Base-by-base conservation (phyloP, 129 eudicot genomes). In the Kitagawia praeruptora region DNA sequence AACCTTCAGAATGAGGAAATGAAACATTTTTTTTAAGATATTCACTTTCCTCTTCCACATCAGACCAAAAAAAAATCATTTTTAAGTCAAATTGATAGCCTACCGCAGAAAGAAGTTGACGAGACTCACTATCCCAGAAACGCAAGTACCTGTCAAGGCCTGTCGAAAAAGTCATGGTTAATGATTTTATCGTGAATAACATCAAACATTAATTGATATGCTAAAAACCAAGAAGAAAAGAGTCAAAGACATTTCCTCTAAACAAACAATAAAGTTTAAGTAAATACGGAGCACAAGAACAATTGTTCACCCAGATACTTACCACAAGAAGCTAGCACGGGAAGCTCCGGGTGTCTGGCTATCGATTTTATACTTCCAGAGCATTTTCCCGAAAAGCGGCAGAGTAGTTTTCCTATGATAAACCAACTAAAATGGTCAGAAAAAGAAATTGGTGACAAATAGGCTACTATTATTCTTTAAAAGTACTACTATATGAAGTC, bases 301-400 rank as follows among this genome's bases (percentile, higher is more conserved):
- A 28, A 23, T 58, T 8, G 66, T 58, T 58, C 23, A 23, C 48
- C 75, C n/a, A 46, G 51, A 39, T 54, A 83, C 98, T 85, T 77
- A 96, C 99, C 98, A 80, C 98, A 92, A 48, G 99, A 96, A 45
- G 99, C 99, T 84, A 96, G 81, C 46, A 96, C 89, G n/a, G 99
- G 96, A 31, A 87, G 90, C 73, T 90, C 83, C 2, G 97, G 93
- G 79, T 96, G 99, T 83, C 96, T 84, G 56, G 87, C 90, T 80
- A 96, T 87, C 37, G 98, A 90, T 86, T 97, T 92, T 80, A 96
- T 96, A 81, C 99, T 96, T 80, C 99, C 99, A 16, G 97, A 83
- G 83, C 99, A 92, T 85, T 96, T 96, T 73, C 99, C 99, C 84
- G 91, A 73, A 79, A 96, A 96, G 87, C 92, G 89, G 40, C 99